phyloP scores from a whole-genome alignment of 257 asterid species.

The Solanum acaule region DNA sequence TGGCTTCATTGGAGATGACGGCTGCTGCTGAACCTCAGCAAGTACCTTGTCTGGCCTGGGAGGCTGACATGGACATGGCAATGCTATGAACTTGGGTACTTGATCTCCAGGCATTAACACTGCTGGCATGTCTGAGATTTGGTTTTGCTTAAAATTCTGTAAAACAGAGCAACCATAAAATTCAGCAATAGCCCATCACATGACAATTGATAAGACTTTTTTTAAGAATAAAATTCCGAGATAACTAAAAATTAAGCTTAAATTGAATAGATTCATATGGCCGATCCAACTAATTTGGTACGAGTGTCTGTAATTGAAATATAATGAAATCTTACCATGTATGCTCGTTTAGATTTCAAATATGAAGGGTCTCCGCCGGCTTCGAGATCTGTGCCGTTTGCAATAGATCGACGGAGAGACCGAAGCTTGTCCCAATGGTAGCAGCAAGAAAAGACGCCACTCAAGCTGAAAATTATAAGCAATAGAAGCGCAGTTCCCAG shows the following conservation, averaged over 20 bases:
- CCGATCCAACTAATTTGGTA: background rate
- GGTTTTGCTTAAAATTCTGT: conserved; percentile 38
- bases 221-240: background rate
- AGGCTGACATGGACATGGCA: conserved; percentile 61
- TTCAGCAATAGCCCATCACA: background rate
- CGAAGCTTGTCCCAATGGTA: conserved; percentile 98
- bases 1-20: conserved; percentile 16
- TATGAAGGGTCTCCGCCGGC: conserved; percentile 23
- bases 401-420: conserved; percentile 35
- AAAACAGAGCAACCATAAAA: background rate
- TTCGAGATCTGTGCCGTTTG: conserved; percentile 17
- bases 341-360: conserved; percentile 32
- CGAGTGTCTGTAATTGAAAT: background rate
- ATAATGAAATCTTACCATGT: conserved; percentile 20
- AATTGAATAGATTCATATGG: background rate
- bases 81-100: conserved; percentile 52
- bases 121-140: conserved; percentile 55
- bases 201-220: no score
- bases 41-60: conserved; percentile 16
- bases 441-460: conserved; percentile 88
- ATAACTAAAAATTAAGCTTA: background rate
- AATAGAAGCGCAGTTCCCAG: conserved; percentile 83
- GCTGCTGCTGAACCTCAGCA: conserved; percentile 26
- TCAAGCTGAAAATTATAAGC: conserved; percentile 71
- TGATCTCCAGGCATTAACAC: conserved; percentile 80